phyloP scores from a whole-genome alignment of 805 yeast genomes.

The Candida taoyuanica region DNA sequence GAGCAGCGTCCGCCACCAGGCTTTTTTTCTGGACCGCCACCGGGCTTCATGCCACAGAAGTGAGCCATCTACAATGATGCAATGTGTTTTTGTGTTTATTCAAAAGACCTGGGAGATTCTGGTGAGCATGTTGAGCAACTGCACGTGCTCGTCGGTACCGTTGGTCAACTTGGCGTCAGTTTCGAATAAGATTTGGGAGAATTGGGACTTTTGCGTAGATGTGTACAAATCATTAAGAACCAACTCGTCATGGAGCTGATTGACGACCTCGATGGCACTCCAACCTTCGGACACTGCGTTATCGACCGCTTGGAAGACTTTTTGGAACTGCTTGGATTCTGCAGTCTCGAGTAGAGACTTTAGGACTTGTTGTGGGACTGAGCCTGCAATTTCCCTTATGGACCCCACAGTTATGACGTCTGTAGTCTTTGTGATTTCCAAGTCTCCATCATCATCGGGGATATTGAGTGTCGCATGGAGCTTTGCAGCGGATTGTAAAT shows the following conservation, averaged over 20 bases:
- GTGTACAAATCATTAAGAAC: constrained; percentile 48
- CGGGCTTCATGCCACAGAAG: not conserved
- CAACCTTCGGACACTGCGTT: constrained; percentile 63
- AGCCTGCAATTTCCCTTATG: constrained; percentile 73
- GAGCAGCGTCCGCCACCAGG: too few relatives aligned
- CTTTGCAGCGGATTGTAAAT: constrained; percentile 77
- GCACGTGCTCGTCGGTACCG: constrained; percentile 89
- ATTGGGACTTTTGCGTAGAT: constrained; percentile 54
- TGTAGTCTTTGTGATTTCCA: constrained; percentile 28
- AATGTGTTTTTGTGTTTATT: not conserved
- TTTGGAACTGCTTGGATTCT: constrained; percentile 29
- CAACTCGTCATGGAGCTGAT: constrained; percentile 66
- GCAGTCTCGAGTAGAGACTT: constrained; percentile 36
- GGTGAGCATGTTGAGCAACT: constrained; percentile 59
- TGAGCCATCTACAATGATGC: not conserved
- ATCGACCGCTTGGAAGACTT: constrained; percentile 41
- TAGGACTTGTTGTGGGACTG: constrained; percentile 51
- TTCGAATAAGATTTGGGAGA: constrained; percentile 63
- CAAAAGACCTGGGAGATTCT: constrained; percentile 39
- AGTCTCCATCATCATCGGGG: constrained; percentile 33
- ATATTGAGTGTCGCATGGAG: constrained; percentile 30
- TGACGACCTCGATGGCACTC: constrained; percentile 69
- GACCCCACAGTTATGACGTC: constrained; percentile 37
- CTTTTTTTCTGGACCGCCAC: too few relatives aligned
- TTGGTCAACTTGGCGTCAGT: constrained; percentile 70